A percentile compares a stretch with the other conserved stretches of the same genome.
phyloP scores from a whole-genome alignment of 805 yeast genomes.

The Metschnikowia dekortorum region DNA sequence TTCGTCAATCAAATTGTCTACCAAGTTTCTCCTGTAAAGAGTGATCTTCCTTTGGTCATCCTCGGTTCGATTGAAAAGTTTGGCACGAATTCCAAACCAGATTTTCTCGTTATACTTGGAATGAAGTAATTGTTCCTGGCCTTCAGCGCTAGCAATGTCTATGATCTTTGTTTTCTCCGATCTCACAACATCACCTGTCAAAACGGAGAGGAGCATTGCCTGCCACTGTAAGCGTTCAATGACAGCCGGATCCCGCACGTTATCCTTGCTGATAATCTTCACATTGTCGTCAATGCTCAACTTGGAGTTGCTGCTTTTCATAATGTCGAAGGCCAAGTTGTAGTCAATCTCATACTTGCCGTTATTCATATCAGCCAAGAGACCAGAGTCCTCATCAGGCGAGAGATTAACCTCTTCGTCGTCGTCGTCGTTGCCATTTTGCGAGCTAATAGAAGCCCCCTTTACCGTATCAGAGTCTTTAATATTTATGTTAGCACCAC shows the following conservation, averaged over 20 bases:
- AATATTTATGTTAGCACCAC: constrained; percentile 31
- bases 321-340: constrained; percentile 32
- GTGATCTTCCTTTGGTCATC: constrained; percentile 73
- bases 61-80: constrained; percentile 71
- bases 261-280: constrained; percentile 35
- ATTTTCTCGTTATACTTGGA: constrained; percentile 63
- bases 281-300: constrained; percentile 29
- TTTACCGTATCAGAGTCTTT: constrained; percentile 8
- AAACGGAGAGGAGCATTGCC: constrained; percentile 81
- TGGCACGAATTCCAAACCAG: constrained; percentile 87
- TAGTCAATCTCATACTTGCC: constrained; percentile 48
- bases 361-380: constrained; percentile 39
- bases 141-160: constrained; percentile 39
- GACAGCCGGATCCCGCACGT: constrained; percentile 44
- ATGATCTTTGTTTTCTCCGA: constrained; percentile 81
- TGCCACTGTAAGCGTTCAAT: constrained; percentile 93
- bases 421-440: constrained; percentile 25
- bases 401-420: constrained; percentile 25
- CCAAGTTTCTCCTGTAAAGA: constrained; percentile 63
- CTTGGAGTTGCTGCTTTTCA: constrained; percentile 23
- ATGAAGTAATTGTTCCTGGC: constrained; percentile 46
- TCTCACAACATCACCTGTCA: constrained; percentile 91
- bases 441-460: background rate
- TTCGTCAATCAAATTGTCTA: constrained; percentile 68
- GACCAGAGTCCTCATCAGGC: constrained; percentile 17